A percentile compares a stretch with the other conserved stretches of the same genome.
phyloP scores from a whole-genome alignment of 202 grass and related monocot species.

The Cymbopogon flexuosus region DNA sequence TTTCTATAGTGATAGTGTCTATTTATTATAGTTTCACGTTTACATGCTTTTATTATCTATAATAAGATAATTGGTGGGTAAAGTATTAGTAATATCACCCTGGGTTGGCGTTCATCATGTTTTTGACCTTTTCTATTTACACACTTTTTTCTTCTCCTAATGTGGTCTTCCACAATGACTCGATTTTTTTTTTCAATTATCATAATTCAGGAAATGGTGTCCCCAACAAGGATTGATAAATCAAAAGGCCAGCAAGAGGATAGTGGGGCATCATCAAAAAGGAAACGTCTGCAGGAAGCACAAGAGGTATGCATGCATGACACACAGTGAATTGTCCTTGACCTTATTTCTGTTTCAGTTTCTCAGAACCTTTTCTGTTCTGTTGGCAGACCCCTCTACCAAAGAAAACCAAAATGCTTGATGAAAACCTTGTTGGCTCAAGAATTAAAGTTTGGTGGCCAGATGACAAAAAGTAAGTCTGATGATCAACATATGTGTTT shows the following conservation, averaged over 20 bases:
- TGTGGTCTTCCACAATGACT: constrained; percentile 11
- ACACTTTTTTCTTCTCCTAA: background rate
- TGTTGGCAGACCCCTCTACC: constrained; percentile 32
- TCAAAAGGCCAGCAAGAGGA: constrained; percentile 38
- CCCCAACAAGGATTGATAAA: constrained; percentile 42
- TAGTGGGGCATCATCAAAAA: constrained; percentile 50
- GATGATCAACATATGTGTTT: constrained; percentile 1
- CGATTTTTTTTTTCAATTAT: constrained; percentile 8
- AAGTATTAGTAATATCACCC: background rate
- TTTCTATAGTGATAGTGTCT: background rate
- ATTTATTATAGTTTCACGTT: constrained; percentile 7
- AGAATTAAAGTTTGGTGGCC: constrained; percentile 90
- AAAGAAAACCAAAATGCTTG: constrained; percentile 40
- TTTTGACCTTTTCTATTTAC: background rate
- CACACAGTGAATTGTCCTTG: background rate
- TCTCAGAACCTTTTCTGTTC: background rate
- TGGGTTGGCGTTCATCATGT: background rate
- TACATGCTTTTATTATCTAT: background rate
- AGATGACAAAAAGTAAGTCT: constrained; percentile 60
- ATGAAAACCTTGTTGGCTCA: constrained; percentile 51
- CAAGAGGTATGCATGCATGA: constrained; percentile 44
- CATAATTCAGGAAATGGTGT: constrained; percentile 47
- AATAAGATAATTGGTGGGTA: background rate
- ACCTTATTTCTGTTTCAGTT: constrained; percentile 22
- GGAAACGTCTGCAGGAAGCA: constrained; percentile 42